Conservation (phyloP, 2,329 filamentous ascomycete species). For the Geoglossum cookeanum region DNA sequence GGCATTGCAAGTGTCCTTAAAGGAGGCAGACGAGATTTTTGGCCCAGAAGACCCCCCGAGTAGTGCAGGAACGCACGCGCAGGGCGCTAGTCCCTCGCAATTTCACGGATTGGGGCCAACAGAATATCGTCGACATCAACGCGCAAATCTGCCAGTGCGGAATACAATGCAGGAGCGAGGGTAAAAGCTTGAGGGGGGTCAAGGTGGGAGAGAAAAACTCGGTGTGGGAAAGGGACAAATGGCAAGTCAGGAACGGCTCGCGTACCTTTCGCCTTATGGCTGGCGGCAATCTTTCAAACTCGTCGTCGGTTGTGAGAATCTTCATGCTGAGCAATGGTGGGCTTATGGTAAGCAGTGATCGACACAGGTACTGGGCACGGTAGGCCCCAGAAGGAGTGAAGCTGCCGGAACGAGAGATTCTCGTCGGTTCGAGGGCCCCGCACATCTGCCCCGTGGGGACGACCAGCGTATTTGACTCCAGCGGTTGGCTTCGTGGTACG, state of each 20-base stretch:
- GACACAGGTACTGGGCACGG: background rate
- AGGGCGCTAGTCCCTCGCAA: background rate
- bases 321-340: background rate
- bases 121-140: background rate
- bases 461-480: background rate
- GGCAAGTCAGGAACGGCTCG: background rate
- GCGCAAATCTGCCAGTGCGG: background rate
- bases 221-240: background rate
- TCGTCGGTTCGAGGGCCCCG: background rate
- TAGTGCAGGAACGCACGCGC: background rate
- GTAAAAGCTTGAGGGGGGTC: background rate
- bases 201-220: background rate
- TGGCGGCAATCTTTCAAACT: conserved; percentile 34
- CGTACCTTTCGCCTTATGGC: conserved; percentile 39
- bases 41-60: background rate
- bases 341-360: background rate
- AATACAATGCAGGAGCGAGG: background rate
- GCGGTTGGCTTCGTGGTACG: background rate
- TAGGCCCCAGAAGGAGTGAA: background rate
- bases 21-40: background rate
- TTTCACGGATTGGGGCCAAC: background rate
- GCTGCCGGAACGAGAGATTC: background rate
- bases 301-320: conserved; percentile 12
- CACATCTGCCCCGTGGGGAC: background rate
- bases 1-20: background rate